Evolutionary conservation across 164 flowering plant species (phyloP).

Genomic region (Stephania japonica): DNA sequence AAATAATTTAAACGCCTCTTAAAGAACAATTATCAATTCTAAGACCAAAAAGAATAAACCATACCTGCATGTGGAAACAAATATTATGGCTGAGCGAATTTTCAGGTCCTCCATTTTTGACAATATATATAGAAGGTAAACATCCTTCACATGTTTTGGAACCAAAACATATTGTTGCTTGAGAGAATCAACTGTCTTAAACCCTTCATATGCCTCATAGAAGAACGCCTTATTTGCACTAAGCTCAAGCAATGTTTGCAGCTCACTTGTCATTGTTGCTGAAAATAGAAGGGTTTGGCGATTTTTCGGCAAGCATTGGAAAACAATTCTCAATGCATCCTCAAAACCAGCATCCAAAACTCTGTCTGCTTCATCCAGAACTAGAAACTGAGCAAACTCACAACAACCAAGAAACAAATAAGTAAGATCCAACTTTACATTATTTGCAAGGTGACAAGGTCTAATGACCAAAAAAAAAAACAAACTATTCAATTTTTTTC

Average conservation of each 20-base stretch:
- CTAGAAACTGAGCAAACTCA: slow-evolving; percentile 55
- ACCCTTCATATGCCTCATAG: slow-evolving; percentile 87
- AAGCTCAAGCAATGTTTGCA: slow-evolving; percentile 66
- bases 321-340: slow-evolving; percentile 68
- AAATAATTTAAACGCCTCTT: background rate
- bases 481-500: too few species aligned
- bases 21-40: background rate
- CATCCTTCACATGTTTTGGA: slow-evolving; percentile 73
- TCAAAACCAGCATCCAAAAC: slow-evolving; percentile 89
- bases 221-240: slow-evolving; percentile 80
- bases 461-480: too few species aligned
- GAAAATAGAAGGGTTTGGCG: slow-evolving; percentile 90
- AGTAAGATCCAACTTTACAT: background rate
- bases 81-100: slow-evolving; percentile 78
- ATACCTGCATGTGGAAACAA: slow-evolving; percentile 86
- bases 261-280: slow-evolving; percentile 80
- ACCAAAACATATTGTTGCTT: slow-evolving; percentile 68
- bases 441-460: background rate
- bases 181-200: slow-evolving; percentile 81
- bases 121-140: slow-evolving; percentile 60
- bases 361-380: slow-evolving; percentile 97
- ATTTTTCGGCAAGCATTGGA: slow-evolving; percentile 71
- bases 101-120: slow-evolving; percentile 75
- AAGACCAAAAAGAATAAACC: background rate
- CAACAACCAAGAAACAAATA: background rate